phyloP scores from a whole-genome alignment of 2,329 filamentous ascomycete species.

The Cephalotrichum gorgonifer region DNA sequence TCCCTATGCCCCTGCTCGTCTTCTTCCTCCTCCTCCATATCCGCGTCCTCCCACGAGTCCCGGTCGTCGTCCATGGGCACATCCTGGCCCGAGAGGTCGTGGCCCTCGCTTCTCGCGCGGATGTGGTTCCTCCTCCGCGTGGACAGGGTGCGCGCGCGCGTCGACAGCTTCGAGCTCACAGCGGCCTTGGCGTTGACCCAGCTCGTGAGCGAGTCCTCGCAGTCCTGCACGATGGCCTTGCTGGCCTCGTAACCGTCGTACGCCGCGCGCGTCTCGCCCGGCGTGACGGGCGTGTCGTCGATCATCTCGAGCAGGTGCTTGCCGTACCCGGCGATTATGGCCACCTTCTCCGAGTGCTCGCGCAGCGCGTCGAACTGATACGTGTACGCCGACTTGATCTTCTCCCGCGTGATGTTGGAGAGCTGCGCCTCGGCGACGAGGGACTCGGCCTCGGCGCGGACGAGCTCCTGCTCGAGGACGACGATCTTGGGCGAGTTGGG shows the following conservation, averaged over 20 bases:
- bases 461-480: slow-evolving; percentile 95
- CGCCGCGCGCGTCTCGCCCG: slow-evolving; percentile 87
- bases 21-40: slow-evolving; percentile 53
- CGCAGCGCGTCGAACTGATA: slow-evolving; percentile 97
- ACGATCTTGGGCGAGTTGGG: slow-evolving; percentile 96
- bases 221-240: slow-evolving; percentile 99
- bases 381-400: slow-evolving; percentile 94
- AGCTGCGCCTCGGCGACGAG: slow-evolving; percentile 95
- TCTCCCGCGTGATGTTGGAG: slow-evolving; percentile 98
- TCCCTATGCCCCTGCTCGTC: slow-evolving; percentile 41
- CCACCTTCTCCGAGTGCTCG: slow-evolving; percentile 96
- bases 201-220: slow-evolving; percentile 92
- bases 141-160: slow-evolving; percentile 76
- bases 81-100: slow-evolving; percentile 79
- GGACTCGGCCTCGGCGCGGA: slow-evolving; percentile 97
- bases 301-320: slow-evolving; percentile 97
- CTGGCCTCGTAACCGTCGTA: slow-evolving; percentile 98
- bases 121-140: slow-evolving; percentile 71
- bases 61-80: slow-evolving; percentile 60
- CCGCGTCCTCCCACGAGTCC: slow-evolving; percentile 69
- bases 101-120: slow-evolving; percentile 57
- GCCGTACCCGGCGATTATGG: slow-evolving; percentile 93
- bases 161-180: slow-evolving; percentile 78
- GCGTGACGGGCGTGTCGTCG: slow-evolving; percentile 93
- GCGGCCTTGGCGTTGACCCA: slow-evolving; percentile 89